Percentiles rank a stretch among this genome's conserved stretches.
Evolutionary conservation across 352 stramenopile genomes (phyloP).

Genomic region (Phytophthora fragariae): DNA sequence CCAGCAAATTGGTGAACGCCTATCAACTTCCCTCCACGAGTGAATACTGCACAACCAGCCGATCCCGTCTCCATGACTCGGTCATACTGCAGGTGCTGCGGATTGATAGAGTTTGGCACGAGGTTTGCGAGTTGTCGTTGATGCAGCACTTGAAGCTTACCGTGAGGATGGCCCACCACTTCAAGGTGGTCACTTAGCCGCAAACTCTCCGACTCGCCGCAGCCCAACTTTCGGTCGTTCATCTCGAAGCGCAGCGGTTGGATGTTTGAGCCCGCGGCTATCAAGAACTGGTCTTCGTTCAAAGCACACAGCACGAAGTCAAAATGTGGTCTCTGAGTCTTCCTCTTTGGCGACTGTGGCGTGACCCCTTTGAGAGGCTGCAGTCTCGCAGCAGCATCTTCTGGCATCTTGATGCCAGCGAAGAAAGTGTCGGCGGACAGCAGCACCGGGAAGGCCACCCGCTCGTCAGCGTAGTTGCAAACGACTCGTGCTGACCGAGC

Average conservation of each 20-base stretch:
- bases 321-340: slow-evolving; percentile 9
- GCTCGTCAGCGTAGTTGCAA: slow-evolving; percentile 61
- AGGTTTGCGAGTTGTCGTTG: slow-evolving; percentile 44
- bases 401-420: slow-evolving; percentile 38
- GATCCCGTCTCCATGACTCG: slow-evolving; percentile 48
- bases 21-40: slow-evolving; percentile 62
- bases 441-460: slow-evolving; percentile 56
- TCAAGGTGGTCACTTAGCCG: slow-evolving; percentile 44
- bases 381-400: slow-evolving; percentile 11
- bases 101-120: slow-evolving; percentile 63
- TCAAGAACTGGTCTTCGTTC: slow-evolving; percentile 57
- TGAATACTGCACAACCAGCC: slow-evolving; percentile 59
- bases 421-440: slow-evolving; percentile 65
- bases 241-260: slow-evolving; percentile 55
- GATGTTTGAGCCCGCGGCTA: slow-evolving; percentile 54
- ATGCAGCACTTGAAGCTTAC: slow-evolving; percentile 62
- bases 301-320: slow-evolving; percentile 67
- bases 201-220: slow-evolving; percentile 38
- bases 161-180: slow-evolving; percentile 67
- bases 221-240: slow-evolving; percentile 71
- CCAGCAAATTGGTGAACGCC: slow-evolving; percentile 55
- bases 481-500: slow-evolving; percentile 51
- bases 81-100: slow-evolving; percentile 57
- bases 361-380: slow-evolving; percentile 21
- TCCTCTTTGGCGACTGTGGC: slow-evolving; percentile 22